These are phyloP conservation scores for Pseudogymnoascus sp. DNA, from an alignment of 2,329 filamentous ascomycete genomes.

Conservation along the genomic window DNA sequence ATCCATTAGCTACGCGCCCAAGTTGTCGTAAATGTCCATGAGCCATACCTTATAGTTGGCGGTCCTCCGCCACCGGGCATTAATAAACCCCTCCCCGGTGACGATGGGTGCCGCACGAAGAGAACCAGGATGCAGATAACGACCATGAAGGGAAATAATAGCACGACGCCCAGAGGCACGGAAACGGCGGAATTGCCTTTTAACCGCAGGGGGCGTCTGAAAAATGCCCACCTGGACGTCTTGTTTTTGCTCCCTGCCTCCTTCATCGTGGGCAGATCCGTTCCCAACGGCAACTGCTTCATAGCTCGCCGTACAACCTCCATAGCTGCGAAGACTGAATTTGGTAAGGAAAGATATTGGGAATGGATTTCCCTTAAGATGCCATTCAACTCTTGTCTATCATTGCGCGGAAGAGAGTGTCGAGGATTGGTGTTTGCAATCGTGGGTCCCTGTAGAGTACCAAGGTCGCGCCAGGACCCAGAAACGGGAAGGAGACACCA, in stretches of 20 bases:
- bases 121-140: constrained; percentile 84
- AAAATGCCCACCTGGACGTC: constrained; percentile 60
- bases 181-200: constrained; percentile 88
- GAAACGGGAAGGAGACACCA: background rate
- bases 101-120: constrained; percentile 80
- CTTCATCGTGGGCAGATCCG: constrained; percentile 36
- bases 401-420: background rate
- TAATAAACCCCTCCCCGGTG: constrained; percentile 63
- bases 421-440: background rate
- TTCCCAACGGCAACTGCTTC: constrained; percentile 41
- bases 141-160: constrained; percentile 87
- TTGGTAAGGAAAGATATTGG: background rate
- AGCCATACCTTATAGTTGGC: constrained; percentile 70
- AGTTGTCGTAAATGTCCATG: background rate
- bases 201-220: constrained; percentile 77
- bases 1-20: background rate
- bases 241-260: constrained; percentile 34
- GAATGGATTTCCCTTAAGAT: background rate
- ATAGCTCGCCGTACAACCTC: constrained; percentile 44
- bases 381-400: background rate
- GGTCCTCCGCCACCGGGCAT: constrained; percentile 82
- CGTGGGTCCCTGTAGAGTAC: background rate
- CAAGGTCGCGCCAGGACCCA: background rate
- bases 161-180: constrained; percentile 82
- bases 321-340: constrained; percentile 29